These are phyloP conservation scores for Termitomyces sp. DNA, from an alignment of 768 basidiomycete species.

Conservation along the genomic window DNA sequence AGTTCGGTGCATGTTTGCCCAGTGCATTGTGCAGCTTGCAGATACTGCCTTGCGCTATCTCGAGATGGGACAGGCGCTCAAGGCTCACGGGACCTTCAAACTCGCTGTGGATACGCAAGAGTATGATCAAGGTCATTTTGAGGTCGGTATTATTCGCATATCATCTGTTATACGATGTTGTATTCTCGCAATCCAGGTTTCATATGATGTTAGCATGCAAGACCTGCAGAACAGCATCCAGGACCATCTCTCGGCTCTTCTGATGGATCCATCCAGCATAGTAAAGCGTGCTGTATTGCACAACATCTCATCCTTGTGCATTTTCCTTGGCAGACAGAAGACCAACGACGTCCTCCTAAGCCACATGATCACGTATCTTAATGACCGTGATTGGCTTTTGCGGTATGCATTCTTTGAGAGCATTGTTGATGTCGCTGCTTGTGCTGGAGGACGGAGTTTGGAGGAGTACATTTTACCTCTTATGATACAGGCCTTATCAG, in stretches of 20 bases:
- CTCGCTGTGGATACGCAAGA: slow-evolving; percentile 59
- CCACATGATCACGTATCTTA: slow-evolving; percentile 76
- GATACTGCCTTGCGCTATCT: slow-evolving; percentile 84
- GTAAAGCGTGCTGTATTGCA: slow-evolving; percentile 90
- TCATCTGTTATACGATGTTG: background rate
- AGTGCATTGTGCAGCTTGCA: slow-evolving; percentile 79
- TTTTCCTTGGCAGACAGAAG: slow-evolving; percentile 88
- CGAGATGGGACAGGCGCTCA: slow-evolving; percentile 90
- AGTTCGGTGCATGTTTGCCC: slow-evolving; percentile 75
- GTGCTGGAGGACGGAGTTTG: slow-evolving; percentile 84
- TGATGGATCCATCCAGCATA: slow-evolving; percentile 83
- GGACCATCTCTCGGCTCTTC: slow-evolving; percentile 79
- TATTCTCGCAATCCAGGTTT: slow-evolving; percentile 47
- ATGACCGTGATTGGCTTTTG: slow-evolving; percentile 93
- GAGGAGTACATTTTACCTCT: slow-evolving; percentile 97
- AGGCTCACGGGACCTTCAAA: slow-evolving; percentile 73
- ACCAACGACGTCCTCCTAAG: slow-evolving; percentile 94
- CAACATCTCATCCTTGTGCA: slow-evolving; percentile 83
- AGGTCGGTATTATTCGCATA: slow-evolving; percentile 38
- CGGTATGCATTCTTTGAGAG: no score
- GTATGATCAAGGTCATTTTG: slow-evolving; percentile 74
- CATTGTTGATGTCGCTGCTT: no score
- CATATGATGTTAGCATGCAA: slow-evolving; percentile 81
- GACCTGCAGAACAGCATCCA: slow-evolving; percentile 84
- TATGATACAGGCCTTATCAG: slow-evolving; percentile 93